Evolutionary conservation across 2,329 filamentous ascomycete species (phyloP), one percentile per base, ranked within the genome.

Genomic region (Torrubiella hemipterigena): DNA sequence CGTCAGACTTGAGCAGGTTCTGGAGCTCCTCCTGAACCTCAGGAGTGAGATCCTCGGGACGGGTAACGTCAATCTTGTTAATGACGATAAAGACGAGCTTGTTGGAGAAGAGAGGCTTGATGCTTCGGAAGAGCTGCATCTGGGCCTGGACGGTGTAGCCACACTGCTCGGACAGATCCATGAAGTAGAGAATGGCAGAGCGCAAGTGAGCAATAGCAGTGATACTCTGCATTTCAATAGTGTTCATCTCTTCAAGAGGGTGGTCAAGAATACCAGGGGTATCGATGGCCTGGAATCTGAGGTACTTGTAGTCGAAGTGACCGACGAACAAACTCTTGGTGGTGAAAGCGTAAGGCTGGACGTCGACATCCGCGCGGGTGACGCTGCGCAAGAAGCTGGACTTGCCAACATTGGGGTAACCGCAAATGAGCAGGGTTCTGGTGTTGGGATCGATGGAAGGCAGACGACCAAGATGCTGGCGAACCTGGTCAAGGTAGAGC

Each of bases 391-490:
- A 61, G 67, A 98, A 98, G 45, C 84, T 93, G 34, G 84, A 93
- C 67, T 98, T 98, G 59, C 91, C 87, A 40, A 93, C 86, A 49
- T 98, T 98, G 46, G 91, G 91, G 56, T 96, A 96, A 32, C 91
- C 91, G 58, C 89, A 94, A 46, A 98, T 95, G 42, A 98, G 70
- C 27, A 98, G 75, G 2, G 91, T 98, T 46, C 91, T 73, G 23
- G 91, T 98, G 54, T 94, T 98, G 35, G 91, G 91, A 55, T 98
- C 93, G 55, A 98, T 98, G n/a, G 87, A 78, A 5, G 91, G 93
- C 42, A 98, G 76, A 80, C 91, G 87, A 39, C 89, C 91, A 52
- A 98, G 67, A 65, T 98, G 93, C 66, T 96, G 89, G 45, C 91
- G 79, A 35, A 62, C 58, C 49, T 96, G 87, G 60, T 98, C 91